Conservation (phyloP, 306 rosid genomes). For the Glycyrrhiza uralensis region DNA sequence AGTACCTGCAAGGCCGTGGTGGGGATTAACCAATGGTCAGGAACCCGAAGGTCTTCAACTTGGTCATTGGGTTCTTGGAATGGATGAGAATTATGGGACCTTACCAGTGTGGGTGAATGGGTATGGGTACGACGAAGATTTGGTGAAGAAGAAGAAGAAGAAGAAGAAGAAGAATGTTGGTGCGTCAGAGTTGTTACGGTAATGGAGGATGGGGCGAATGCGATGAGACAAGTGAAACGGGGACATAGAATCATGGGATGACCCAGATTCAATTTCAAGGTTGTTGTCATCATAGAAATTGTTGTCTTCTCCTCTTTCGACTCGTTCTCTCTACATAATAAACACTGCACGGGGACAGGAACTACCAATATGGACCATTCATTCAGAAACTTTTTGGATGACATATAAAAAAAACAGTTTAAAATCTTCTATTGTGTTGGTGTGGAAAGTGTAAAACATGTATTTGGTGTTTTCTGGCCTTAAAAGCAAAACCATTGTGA, state of each 20-base stretch:
- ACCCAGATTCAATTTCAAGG: slow-evolving; percentile 13
- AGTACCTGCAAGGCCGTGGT: slow-evolving; percentile 66
- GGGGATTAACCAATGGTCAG: slow-evolving; percentile 67
- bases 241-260: background rate
- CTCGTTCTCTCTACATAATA: background rate
- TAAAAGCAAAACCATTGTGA: background rate
- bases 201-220: slow-evolving; percentile 12
- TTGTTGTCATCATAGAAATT: slow-evolving; percentile 25
- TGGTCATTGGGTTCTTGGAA: slow-evolving; percentile 34
- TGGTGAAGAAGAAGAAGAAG: slow-evolving; percentile 20
- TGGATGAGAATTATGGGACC: slow-evolving; percentile 33
- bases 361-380: slow-evolving; percentile 26
- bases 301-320: background rate
- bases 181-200: background rate
- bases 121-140: background rate
- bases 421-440: background rate
- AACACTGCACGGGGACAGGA: background rate
- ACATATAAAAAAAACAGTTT: background rate
- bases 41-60: slow-evolving; percentile 68
- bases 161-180: slow-evolving; percentile 5
- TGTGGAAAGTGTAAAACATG: background rate
- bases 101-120: slow-evolving; percentile 8
- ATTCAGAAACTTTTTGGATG: background rate
- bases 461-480: background rate
- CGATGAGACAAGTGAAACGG: background rate